Base-by-base conservation (phyloP, 306 rosid genomes). In the Senna tora region DNA sequence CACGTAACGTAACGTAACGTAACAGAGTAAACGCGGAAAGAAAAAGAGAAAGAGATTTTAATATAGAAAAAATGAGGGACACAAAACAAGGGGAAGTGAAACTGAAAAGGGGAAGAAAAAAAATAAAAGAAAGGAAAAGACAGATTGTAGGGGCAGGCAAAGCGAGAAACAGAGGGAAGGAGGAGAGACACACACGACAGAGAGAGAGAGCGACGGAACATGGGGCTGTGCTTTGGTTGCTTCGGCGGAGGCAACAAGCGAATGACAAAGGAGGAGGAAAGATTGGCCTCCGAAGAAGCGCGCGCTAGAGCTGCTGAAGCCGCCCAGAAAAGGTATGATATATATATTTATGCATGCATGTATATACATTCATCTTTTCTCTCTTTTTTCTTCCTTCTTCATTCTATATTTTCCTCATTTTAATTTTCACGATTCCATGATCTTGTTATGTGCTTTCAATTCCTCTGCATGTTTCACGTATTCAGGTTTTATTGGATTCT, bases 241-340 rank as follows among this genome's bases (percentile, higher is more conserved):
- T 79, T 91, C 65, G 85, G 77, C 61, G 93, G 80, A 13, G 91
- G 80, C 51, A 76, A 80, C 59, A 89, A 76, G 70, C 83, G 85
- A 6, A 75, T 59, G 86, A 71, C 84, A 11, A 88, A 78, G 67
- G 97, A 95, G 75, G 88, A 88, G 71, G 93, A 86, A n/a, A 77
- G 93, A 57, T 59, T 88, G 51, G 96, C 97, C 33, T 86, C 93
- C 66, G 92, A 84, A 13, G 97, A 91, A 85, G 96, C 87, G 39
- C 89, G 88, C 39, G 69, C 87, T 38, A 89, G 57, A 86, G 97
- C 99, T 57, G 97, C 98, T 64, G 89, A 89, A 79, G 99, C 99
- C 10, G 99, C 97, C 25, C 90, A 95, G 76, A 87, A 74, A 95
- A 87, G 96, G 99, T 64, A 4, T 56, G 21, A n/a, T n/a, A n/a